These are phyloP conservation scores for Mallotus nudiflorus DNA, from an alignment of 345 rosid species.

Conservation along the genomic window DNA sequence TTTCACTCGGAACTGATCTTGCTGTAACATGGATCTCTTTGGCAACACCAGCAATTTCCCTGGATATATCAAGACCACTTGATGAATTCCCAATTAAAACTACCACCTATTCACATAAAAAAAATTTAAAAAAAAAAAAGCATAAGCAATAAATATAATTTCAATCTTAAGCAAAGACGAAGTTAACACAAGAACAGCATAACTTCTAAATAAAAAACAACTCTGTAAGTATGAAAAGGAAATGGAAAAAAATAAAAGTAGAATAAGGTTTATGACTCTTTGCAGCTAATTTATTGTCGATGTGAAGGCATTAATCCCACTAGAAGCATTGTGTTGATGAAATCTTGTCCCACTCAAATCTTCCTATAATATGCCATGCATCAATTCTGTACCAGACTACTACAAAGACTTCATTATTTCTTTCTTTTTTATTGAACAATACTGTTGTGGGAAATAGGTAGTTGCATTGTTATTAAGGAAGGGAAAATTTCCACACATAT, in stretches of 20 bases:
- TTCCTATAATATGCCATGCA: too few relatives aligned
- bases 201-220: too few relatives aligned
- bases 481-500: background rate
- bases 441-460: background rate
- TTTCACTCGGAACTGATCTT: conserved; percentile 49
- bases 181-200: background rate
- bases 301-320: background rate
- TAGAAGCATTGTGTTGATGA: too few relatives aligned
- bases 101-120: conserved; percentile 42
- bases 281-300: too few relatives aligned
- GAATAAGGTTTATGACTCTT: too few relatives aligned
- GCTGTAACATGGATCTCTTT: conserved; percentile 74
- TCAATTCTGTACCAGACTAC: too few relatives aligned
- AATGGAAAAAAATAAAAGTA: too few relatives aligned
- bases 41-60: conserved; percentile 60
- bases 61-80: conserved; percentile 70
- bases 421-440: too few relatives aligned
- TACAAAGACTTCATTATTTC: too few relatives aligned
- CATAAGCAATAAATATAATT: background rate
- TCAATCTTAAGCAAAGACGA: background rate
- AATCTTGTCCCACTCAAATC: too few relatives aligned
- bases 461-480: background rate
- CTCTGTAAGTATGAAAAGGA: too few relatives aligned
- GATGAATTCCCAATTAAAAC: conserved; percentile 62
- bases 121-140: too few relatives aligned